phyloP scores from a whole-genome alignment of 106 monocot species.

The Ottelia alismoides region DNA sequence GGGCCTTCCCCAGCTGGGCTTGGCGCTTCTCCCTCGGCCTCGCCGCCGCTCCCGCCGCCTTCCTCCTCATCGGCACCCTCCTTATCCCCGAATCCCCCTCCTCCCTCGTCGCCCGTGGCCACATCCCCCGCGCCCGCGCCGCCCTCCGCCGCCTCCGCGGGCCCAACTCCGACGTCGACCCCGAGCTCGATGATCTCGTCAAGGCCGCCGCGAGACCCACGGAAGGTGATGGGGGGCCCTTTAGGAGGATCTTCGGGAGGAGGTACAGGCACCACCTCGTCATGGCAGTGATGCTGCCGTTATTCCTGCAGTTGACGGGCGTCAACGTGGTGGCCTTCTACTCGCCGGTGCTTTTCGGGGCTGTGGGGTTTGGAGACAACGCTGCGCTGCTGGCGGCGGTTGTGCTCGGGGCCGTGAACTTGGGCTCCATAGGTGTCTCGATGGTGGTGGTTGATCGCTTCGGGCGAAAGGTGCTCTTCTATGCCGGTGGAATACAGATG shows the following conservation, averaged over 20 bases:
- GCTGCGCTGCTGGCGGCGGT: conserved; percentile 31
- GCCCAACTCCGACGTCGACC: conserved; percentile 9
- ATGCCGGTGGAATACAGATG: too few relatives aligned
- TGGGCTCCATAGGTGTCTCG: too few relatives aligned
- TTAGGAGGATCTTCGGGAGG: conserved; percentile 13
- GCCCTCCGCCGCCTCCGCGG: conserved; percentile 26
- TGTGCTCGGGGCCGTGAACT: too few relatives aligned
- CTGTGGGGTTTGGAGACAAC: conserved; percentile 26
- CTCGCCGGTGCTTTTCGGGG: conserved; percentile 24
- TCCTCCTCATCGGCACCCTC: conserved; percentile 23
- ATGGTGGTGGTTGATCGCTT: too few relatives aligned
- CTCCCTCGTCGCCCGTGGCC: conserved; percentile 31
- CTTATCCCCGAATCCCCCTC: conserved; percentile 43
- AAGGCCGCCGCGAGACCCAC: neutral
- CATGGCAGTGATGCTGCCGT: conserved; percentile 21
- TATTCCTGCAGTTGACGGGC: conserved; percentile 36
- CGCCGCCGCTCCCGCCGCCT: conserved; percentile 22
- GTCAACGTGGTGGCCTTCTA: conserved; percentile 43
- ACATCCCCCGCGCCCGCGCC: conserved; percentile 1
- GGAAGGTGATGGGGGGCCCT: too few relatives aligned
- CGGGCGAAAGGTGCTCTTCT: too few relatives aligned
- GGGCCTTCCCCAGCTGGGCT: conserved; percentile 20
- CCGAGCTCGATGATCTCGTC: conserved; percentile 23
- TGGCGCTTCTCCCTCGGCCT: too few relatives aligned
- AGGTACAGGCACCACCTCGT: conserved; percentile 32